Base-by-base conservation (phyloP, 2,329 filamentous ascomycete species). In the Aspergillus tanneri region DNA sequence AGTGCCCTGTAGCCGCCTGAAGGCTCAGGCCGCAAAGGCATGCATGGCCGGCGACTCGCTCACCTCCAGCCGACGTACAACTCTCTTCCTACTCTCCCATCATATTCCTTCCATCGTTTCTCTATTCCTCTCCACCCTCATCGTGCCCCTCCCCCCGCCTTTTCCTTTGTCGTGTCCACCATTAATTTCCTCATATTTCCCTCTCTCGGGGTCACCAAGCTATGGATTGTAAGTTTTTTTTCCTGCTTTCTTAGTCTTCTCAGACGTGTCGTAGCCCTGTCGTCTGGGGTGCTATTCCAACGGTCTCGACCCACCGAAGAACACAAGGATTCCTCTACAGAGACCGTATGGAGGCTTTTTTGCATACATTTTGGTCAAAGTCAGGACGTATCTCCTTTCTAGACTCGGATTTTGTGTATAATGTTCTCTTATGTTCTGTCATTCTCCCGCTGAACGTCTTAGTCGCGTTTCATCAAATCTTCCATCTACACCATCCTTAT, bases 151-250 rank as follows among this genome's bases (percentile, higher is more conserved):
- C 49, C 50, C 47, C 50, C 50, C 50, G 45, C 49, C 47, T 41
- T 53, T 50, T 36, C 37, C 49, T 56, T 60, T 57, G 54, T 37
- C 50, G 54, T 59, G 58, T 59, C 57, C 57, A 62, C 62, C 57
- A 67, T 69, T 69, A 58, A 56, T 62, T 60, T 50, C 53, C 55
- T 59, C 53, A 58, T 54, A 54, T 50, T 49, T 58, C 63, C 62
- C 65, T 59, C 46, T 57, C 60, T 66, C 67, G 73, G 75, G 75
- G 72, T 73, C 71, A 73, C 71, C 72, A 69, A 71, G 72, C 66
- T 72, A 82, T 83, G 79, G 78, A 80, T 73, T 77, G 80, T 82
- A 71, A 79, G 78, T 81, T 61, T 59, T 55, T 59, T 62, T 61
- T 63, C 70, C 59, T 62, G 62, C 56, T 60, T 62, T 56, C 59